phyloP scores from a whole-genome alignment of 108 stramenopile genomes.

The Cyclostephanos tholiformis region DNA sequence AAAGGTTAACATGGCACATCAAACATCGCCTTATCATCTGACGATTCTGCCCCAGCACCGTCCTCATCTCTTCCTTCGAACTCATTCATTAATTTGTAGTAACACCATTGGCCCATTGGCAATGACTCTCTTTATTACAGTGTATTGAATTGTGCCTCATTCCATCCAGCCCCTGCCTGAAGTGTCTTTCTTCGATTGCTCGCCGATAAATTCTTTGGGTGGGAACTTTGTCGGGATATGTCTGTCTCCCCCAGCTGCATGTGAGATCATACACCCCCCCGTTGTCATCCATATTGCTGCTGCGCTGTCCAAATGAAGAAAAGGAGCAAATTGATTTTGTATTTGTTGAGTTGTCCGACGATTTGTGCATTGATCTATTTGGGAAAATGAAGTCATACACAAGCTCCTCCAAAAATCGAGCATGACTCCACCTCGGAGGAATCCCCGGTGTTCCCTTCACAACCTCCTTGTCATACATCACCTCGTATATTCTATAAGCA shows the following conservation, averaged over 20 bases:
- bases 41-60: neutral
- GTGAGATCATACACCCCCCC: too few relatives aligned
- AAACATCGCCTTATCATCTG: neutral
- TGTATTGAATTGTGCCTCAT: neutral
- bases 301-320: too few relatives aligned
- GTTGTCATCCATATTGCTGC: too few relatives aligned
- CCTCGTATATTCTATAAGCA: too few relatives aligned
- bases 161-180: neutral
- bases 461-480: too few relatives aligned
- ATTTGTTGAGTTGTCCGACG: neutral
- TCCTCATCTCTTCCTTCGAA: neutral
- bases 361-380: neutral
- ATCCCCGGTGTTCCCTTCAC: too few relatives aligned
- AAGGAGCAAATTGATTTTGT: neutral
- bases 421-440: too few relatives aligned
- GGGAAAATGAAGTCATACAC: too few relatives aligned
- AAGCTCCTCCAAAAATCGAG: too few relatives aligned
- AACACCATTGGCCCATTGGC: conserved; percentile 7
- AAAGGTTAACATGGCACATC: neutral
- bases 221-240: too few relatives aligned
- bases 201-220: neutral
- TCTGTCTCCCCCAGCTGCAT: too few relatives aligned
- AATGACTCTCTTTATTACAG: neutral
- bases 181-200: neutral
- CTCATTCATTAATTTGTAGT: neutral